These are phyloP conservation scores for Pseudogymnoascus sp. DNA, from an alignment of 2,329 filamentous ascomycete species.

Conservation along the genomic window DNA sequence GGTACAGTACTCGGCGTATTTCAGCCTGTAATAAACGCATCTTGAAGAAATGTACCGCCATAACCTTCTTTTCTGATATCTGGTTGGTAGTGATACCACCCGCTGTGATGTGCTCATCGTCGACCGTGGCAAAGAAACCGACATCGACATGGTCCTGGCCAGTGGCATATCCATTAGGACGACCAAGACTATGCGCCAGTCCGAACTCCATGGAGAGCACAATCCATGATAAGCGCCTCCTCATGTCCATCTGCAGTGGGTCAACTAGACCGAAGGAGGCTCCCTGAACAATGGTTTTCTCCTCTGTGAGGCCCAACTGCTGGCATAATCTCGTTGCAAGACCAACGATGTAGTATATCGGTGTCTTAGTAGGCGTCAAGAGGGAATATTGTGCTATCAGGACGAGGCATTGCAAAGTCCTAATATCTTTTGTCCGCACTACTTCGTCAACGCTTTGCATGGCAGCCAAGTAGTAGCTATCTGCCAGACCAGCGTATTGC, in stretches of 20 bases:
- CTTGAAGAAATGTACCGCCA: conserved; percentile 87
- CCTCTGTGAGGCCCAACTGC: conserved; percentile 78
- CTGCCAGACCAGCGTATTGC: conserved; percentile 85
- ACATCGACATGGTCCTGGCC: conserved; percentile 78
- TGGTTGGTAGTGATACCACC: conserved; percentile 67
- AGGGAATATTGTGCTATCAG: conserved; percentile 88
- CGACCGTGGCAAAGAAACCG: conserved; percentile 71
- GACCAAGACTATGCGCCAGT: conserved; percentile 77
- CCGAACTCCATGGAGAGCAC: conserved; percentile 83
- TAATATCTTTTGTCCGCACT: conserved; percentile 79
- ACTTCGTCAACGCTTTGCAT: conserved; percentile 77
- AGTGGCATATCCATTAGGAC: conserved; percentile 78
- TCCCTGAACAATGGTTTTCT: conserved; percentile 70
- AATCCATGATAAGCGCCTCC: conserved; percentile 80
- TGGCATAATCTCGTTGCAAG: conserved; percentile 82
- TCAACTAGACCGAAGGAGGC: conserved; percentile 50
- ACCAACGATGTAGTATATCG: conserved; percentile 88
- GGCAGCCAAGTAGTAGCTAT: conserved; percentile 89
- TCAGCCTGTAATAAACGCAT: conserved; percentile 85
- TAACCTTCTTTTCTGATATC: conserved; percentile 72
- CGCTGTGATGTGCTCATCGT: conserved; percentile 74
- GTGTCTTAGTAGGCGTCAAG: conserved; percentile 82
- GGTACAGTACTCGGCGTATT: conserved; percentile 77
- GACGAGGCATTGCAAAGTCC: conserved; percentile 80
- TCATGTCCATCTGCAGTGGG: conserved; percentile 77